These are phyloP conservation scores for Trichoderma aggressivum DNA, from an alignment of 2,329 filamentous ascomycete genomes.

Conservation along the genomic window DNA sequence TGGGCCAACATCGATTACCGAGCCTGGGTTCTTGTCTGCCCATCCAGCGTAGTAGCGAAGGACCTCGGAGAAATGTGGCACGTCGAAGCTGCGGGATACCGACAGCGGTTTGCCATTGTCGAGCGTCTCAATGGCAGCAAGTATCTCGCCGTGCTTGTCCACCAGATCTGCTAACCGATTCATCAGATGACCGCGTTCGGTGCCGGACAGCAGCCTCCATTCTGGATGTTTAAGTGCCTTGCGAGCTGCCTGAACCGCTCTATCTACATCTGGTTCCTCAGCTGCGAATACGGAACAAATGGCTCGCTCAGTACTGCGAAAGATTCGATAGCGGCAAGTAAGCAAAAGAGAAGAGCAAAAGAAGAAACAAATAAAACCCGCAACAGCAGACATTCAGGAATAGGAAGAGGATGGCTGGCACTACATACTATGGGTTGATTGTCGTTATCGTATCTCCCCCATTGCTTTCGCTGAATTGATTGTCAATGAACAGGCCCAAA, in stretches of 20 bases:
- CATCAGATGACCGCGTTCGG: constrained; percentile 66
- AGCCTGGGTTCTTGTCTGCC: constrained; percentile 75
- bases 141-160: constrained; percentile 54
- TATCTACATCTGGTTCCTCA: constrained; percentile 62
- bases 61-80: constrained; percentile 47
- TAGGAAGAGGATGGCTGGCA: constrained; percentile 37
- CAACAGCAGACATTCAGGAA: constrained; percentile 62
- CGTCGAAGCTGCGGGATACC: constrained; percentile 61
- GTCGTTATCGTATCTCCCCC: constrained; percentile 61
- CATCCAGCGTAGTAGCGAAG: constrained; percentile 76
- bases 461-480: constrained; percentile 69
- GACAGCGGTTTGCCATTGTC: constrained; percentile 78
- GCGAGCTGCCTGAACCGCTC: constrained; percentile 65
- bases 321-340: background rate
- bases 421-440: constrained; percentile 63
- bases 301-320: constrained; percentile 53
- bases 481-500: constrained; percentile 78
- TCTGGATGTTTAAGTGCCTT: constrained; percentile 63
- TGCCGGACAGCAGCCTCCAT: constrained; percentile 66
- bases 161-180: constrained; percentile 67
- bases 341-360: constrained; percentile 35
- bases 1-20: constrained; percentile 69
- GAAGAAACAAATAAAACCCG: constrained; percentile 29
- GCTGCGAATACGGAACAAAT: constrained; percentile 71
- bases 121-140: constrained; percentile 63